Conservation (phyloP, 352 stramenopile genomes). For the Pythium angustatum region DNA sequence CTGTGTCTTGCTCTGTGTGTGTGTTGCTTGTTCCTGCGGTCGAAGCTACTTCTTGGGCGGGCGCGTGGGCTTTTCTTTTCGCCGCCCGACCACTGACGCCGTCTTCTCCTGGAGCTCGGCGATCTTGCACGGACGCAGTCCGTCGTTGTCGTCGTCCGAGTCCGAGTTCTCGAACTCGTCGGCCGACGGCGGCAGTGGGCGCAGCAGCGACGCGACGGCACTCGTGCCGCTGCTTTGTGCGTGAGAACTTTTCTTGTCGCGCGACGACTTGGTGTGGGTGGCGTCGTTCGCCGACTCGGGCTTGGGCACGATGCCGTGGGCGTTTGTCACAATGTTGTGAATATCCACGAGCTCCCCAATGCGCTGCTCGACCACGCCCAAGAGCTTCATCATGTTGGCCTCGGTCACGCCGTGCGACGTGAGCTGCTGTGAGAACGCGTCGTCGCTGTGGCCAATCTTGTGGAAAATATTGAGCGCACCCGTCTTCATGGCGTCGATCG, state of each 20-base stretch:
- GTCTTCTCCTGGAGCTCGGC: slow-evolving; percentile 82
- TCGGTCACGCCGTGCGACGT: slow-evolving; percentile 74
- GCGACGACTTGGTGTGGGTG: slow-evolving; percentile 36
- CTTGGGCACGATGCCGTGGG: slow-evolving; percentile 35
- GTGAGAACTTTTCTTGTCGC: slow-evolving; percentile 28
- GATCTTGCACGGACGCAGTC: slow-evolving; percentile 69
- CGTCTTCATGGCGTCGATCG: slow-evolving; percentile 72
- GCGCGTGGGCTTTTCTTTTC: slow-evolving; percentile 66
- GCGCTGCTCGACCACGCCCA: slow-evolving; percentile 84
- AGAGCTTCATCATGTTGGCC: slow-evolving; percentile 75
- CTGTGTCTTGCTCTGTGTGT: too few species aligned
- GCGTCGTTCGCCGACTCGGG: slow-evolving; percentile 20
- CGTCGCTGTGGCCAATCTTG: slow-evolving; percentile 76
- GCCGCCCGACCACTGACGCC: slow-evolving; percentile 51
- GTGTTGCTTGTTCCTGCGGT: too few species aligned
- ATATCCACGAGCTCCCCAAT: slow-evolving; percentile 86
- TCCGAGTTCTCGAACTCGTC: slow-evolving; percentile 81
- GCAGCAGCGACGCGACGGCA: slow-evolving; percentile 33
- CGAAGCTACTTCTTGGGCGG: slow-evolving; percentile 33
- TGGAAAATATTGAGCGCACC: slow-evolving; percentile 79
- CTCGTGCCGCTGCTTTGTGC: neutral
- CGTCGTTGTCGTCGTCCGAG: slow-evolving; percentile 70
- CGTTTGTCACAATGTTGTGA: slow-evolving; percentile 79
- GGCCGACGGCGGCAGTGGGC: slow-evolving; percentile 53
- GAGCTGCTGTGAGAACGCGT: slow-evolving; percentile 72